Conservation (phyloP, 176 grass and related monocot genomes). For the Oryza meridionalis region DNA sequence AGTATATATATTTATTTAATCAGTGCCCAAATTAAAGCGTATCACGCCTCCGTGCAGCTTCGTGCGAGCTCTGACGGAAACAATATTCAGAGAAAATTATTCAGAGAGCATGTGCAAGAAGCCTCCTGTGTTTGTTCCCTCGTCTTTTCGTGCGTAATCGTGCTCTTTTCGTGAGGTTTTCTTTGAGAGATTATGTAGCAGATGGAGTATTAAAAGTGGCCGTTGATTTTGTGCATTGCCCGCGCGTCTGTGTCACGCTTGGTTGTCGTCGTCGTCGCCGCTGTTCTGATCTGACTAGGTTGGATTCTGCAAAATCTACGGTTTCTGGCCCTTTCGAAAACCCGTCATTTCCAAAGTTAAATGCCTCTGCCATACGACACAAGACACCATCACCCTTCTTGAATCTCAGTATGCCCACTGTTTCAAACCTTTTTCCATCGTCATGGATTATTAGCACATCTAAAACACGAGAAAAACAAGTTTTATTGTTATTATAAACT, state of each 20-base stretch:
- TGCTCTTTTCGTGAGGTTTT: constrained; percentile 24
- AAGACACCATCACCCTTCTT: not conserved
- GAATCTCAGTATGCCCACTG: not conserved
- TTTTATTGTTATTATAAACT: not conserved
- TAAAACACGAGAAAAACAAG: not conserved
- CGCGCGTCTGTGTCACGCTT: not conserved
- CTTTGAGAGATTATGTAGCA: not conserved
- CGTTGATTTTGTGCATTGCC: not conserved
- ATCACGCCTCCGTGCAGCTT: constrained; percentile 33
- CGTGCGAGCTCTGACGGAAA: constrained; percentile 20
- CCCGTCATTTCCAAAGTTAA: not conserved
- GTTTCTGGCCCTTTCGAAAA: no score
- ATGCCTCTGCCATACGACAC: not conserved
- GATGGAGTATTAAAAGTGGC: not conserved
- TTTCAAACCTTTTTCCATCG: not conserved
- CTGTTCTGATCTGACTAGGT: not conserved
- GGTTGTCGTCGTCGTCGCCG: not conserved
- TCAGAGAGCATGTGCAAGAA: not conserved
- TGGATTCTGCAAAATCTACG: constrained; percentile 21
- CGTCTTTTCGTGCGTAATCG: not conserved
- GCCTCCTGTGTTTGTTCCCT: not conserved
- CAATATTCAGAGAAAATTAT: not conserved
- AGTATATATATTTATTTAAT: not conserved
- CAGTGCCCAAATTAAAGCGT: not conserved
- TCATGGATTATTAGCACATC: not conserved